Percentiles rank a stretch among this genome's conserved stretches.
phyloP scores from a whole-genome alignment of 2,329 filamentous ascomycete genomes.

The Pezicula carpinea region DNA sequence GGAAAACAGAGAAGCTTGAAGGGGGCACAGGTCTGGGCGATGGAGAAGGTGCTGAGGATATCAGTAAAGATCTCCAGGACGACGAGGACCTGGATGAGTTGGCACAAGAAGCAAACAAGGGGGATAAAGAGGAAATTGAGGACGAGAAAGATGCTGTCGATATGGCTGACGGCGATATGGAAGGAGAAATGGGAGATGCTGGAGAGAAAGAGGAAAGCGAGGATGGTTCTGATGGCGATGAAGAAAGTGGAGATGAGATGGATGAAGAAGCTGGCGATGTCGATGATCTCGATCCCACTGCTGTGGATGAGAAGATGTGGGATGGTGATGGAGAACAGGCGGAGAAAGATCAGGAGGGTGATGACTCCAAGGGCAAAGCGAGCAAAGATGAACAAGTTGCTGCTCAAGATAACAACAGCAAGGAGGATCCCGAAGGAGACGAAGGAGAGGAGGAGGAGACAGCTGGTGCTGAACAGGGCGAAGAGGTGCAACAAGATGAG shows the following conservation, averaged over 20 bases:
- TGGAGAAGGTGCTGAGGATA: slow-evolving; percentile 92
- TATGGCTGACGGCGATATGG: slow-evolving; percentile 87
- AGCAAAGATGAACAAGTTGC: slow-evolving; percentile 48
- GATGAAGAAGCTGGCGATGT: slow-evolving; percentile 90
- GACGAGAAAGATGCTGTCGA: slow-evolving; percentile 84
- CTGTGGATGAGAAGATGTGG: slow-evolving; percentile 99
- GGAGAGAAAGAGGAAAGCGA: slow-evolving; percentile 58
- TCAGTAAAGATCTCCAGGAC: slow-evolving; percentile 91
- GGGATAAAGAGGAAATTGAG: slow-evolving; percentile 59
- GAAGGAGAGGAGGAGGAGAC: slow-evolving; percentile 51
- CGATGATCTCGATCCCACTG: slow-evolving; percentile 81
- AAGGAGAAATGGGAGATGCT: slow-evolving; percentile 73
- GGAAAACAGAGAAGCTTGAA: slow-evolving; percentile 75
- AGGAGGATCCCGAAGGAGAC: slow-evolving; percentile 43
- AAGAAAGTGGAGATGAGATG: slow-evolving; percentile 67
- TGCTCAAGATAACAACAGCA: slow-evolving; percentile 50
- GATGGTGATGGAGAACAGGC: slow-evolving; percentile 77
- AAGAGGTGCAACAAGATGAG: slow-evolving; percentile 50
- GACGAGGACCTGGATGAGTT: slow-evolving; percentile 92
- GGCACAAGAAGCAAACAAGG: slow-evolving; percentile 72
- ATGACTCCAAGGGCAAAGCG: slow-evolving; percentile 66
- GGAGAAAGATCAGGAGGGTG: slow-evolving; percentile 76
- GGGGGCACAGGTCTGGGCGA: slow-evolving; percentile 91
- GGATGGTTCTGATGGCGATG: slow-evolving; percentile 57
- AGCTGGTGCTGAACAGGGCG: slow-evolving; percentile 53